Evolutionary conservation across 2,329 filamentous ascomycete genomes (phyloP).

Genomic region (Trichoderma arundinaceum): DNA sequence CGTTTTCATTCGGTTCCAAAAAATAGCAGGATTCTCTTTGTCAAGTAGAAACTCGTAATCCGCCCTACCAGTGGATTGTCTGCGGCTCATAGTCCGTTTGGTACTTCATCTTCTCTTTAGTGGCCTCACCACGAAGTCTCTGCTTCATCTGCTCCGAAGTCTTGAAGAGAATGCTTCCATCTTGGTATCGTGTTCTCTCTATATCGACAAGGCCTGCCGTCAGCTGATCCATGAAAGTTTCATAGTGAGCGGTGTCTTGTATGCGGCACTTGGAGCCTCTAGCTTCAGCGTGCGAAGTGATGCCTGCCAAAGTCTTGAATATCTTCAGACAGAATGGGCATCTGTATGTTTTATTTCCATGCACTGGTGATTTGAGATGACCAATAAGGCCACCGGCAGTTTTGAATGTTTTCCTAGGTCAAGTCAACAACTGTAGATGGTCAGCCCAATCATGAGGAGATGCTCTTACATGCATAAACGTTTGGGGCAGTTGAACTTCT

Average conservation of each 20-base stretch:
- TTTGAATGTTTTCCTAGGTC: constrained; percentile 50
- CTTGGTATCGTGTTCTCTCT: constrained; percentile 33
- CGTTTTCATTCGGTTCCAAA: background rate
- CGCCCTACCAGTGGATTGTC: background rate
- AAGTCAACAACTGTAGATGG: constrained; percentile 18
- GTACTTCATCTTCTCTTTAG: background rate
- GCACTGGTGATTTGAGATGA: constrained; percentile 54
- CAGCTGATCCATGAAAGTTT: constrained; percentile 43
- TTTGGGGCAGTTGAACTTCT: constrained; percentile 61
- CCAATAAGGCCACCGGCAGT: constrained; percentile 41
- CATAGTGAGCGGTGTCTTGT: constrained; percentile 48
- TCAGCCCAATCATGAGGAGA: background rate
- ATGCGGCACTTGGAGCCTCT: constrained; percentile 51
- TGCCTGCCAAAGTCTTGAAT: constrained; percentile 50
- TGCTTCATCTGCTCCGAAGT: constrained; percentile 33
- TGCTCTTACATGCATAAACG: constrained; percentile 55
- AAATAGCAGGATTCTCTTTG: background rate
- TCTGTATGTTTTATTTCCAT: constrained; percentile 43
- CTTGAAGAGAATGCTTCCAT: constrained; percentile 41
- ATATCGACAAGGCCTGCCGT: constrained; percentile 44
- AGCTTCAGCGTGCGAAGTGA: constrained; percentile 57
- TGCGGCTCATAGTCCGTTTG: background rate
- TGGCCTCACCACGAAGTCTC: constrained; percentile 11
- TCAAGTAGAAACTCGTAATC: too few species aligned
- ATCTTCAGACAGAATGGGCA: constrained; percentile 54